Evolutionary conservation across 2,329 filamentous ascomycete species (phyloP).

Genomic region (Colletotrichum sp.): DNA sequence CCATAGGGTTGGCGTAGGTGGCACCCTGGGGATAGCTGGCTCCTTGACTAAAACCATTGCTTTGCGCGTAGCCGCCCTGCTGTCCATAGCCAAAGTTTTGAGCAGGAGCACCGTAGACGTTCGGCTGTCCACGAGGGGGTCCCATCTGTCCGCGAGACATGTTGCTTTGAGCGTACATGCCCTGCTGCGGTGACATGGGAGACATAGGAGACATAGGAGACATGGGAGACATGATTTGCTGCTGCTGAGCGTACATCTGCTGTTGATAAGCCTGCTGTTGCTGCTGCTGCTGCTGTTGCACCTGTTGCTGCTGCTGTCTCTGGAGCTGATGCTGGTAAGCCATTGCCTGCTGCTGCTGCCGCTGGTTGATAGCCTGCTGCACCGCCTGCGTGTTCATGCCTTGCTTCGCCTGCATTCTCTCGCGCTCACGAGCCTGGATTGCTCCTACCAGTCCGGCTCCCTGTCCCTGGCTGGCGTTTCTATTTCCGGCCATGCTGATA

Average conservation of each 20-base stretch:
- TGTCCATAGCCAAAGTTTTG: constrained; percentile 9
- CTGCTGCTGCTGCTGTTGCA: constrained; percentile 37
- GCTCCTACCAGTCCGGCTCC: constrained; percentile 75
- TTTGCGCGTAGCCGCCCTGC: not conserved
- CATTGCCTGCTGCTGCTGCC: constrained; percentile 51
- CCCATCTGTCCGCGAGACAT: constrained; percentile 14
- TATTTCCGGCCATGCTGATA: constrained; percentile 60
- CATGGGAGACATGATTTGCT: constrained; percentile 4
- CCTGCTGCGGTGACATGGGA: not conserved
- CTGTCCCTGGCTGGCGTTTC: constrained; percentile 47
- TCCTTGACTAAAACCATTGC: not conserved
- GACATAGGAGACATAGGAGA: not conserved
- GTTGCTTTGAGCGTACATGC: constrained; percentile 18
- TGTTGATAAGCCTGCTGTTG: constrained; percentile 37
- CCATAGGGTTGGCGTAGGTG: constrained; percentile 22
- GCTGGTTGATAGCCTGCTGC: constrained; percentile 74
- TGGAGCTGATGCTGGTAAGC: constrained; percentile 38
- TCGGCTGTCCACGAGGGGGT: not conserved
- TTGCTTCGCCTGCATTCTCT: constrained; percentile 74
- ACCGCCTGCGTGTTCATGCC: constrained; percentile 74
- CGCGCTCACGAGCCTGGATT: constrained; percentile 80
- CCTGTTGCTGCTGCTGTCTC: constrained; percentile 36
- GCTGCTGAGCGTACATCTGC: constrained; percentile 32
- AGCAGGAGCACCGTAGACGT: not conserved
- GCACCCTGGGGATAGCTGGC: not conserved